phyloP scores from a whole-genome alignment of 1,284 basidiomycete species.

The Leccinum solheimii region DNA sequence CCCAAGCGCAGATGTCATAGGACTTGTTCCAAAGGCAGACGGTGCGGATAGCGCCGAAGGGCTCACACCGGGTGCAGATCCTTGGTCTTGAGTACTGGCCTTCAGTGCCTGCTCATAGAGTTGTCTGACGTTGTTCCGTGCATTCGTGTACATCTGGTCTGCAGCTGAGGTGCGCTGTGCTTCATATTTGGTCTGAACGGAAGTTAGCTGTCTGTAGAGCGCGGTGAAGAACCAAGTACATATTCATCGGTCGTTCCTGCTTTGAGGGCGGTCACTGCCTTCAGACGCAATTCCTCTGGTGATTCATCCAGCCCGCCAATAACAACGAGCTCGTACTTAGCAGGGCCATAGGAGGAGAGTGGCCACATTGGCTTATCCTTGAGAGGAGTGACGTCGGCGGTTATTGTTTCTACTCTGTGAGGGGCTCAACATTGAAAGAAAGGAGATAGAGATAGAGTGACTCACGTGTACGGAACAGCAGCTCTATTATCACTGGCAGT shows the following conservation, averaged over 20 bases:
- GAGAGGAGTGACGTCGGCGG: constrained; percentile 56
- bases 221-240: constrained; percentile 32
- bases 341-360: constrained; percentile 78
- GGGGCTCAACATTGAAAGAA: constrained; percentile 12
- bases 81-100: constrained; percentile 19
- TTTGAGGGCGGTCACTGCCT: constrained; percentile 60
- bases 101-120: constrained; percentile 54
- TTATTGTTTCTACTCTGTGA: constrained; percentile 58
- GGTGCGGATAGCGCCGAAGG: constrained; percentile 23
- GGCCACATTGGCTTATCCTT: constrained; percentile 79
- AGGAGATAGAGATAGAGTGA: constrained; percentile 12
- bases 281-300: constrained; percentile 78
- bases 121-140: constrained; percentile 48
- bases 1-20: constrained; percentile 38
- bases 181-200: constrained; percentile 57
- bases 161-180: constrained; percentile 43
- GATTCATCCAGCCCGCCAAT: constrained; percentile 73
- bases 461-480: constrained; percentile 45
- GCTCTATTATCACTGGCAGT: constrained; percentile 28
- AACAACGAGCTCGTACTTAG: constrained; percentile 74
- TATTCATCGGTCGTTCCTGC: constrained; percentile 66
- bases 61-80: not conserved
- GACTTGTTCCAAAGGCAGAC: constrained; percentile 20
- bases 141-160: constrained; percentile 45
- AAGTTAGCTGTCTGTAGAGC: constrained; percentile 1